These are phyloP conservation scores for Alloteropsis angusta DNA, from an alignment of 202 grass and related monocot genomes.

Conservation along the genomic window DNA sequence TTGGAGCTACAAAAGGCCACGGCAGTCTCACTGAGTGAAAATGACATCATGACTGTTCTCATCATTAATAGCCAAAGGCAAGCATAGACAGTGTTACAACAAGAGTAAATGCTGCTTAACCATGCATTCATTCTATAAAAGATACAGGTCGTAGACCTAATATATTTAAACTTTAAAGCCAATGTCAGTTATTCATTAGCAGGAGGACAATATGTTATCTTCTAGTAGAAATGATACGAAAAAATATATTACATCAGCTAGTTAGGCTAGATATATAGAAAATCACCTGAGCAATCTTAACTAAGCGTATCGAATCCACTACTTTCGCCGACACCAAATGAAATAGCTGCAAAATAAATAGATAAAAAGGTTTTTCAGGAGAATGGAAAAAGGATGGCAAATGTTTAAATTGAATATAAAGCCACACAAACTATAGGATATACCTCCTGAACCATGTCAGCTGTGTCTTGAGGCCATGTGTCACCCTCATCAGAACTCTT, in stretches of 20 bases:
- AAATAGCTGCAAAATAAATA: slow-evolving; percentile 53
- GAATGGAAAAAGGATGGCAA: slow-evolving; percentile 25
- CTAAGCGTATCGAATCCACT: slow-evolving; percentile 49
- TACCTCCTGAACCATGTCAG: slow-evolving; percentile 67
- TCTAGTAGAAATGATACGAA: not conserved
- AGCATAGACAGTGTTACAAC: too few relatives aligned
- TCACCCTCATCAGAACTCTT: slow-evolving; percentile 25
- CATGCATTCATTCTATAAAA: not conserved
- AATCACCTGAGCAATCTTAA: slow-evolving; percentile 90
- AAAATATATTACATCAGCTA: not conserved
- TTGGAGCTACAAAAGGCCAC: too few relatives aligned
- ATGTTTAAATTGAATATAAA: slow-evolving; percentile 17
- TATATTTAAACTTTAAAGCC: not conserved
- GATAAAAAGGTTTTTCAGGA: slow-evolving; percentile 26
- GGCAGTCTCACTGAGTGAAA: too few relatives aligned
- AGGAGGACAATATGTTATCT: slow-evolving; percentile 5
- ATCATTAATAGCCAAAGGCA: too few relatives aligned
- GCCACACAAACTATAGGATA: slow-evolving; percentile 4
- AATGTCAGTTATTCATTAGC: not conserved
- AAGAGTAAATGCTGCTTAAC: not conserved
- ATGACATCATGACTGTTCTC: too few relatives aligned
- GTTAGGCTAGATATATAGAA: slow-evolving; percentile 2
- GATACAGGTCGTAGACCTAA: not conserved
- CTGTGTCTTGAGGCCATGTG: slow-evolving; percentile 35
- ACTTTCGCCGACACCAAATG: slow-evolving; percentile 56